Evolutionary conservation across 352 stramenopile species (phyloP).

Genomic region (Blastocystis sp.): DNA sequence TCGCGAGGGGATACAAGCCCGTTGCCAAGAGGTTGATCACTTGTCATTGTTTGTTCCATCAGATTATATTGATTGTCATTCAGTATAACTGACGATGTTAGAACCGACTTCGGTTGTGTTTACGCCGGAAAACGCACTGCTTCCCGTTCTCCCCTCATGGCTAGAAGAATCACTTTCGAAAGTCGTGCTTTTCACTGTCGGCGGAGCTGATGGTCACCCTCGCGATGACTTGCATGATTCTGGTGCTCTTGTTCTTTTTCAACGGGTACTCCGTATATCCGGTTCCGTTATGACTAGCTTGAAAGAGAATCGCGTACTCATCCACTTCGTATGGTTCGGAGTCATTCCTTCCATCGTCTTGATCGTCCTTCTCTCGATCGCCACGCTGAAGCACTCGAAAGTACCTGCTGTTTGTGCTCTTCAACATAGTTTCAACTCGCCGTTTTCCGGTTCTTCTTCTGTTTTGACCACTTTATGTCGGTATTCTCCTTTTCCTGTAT

Average conservation of each 20-base stretch:
- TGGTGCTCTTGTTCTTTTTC: conserved; percentile 5
- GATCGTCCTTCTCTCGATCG: conserved; percentile 31
- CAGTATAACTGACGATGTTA: background rate
- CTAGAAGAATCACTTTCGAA: conserved; percentile 38
- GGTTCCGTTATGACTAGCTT: background rate
- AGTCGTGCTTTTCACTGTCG: conserved; percentile 51
- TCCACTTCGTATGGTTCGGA: background rate
- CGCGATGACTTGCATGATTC: background rate
- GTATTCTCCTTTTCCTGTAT: background rate
- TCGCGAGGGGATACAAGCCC: conserved; percentile 12
- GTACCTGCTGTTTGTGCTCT: background rate
- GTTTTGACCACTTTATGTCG: background rate
- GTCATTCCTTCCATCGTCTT: background rate
- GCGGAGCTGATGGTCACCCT: conserved; percentile 12
- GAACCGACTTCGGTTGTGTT: background rate
- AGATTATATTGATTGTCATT: background rate
- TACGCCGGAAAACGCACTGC: background rate
- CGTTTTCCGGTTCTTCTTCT: conserved; percentile 33
- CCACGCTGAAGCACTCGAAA: conserved; percentile 25
- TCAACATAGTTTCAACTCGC: conserved; percentile 31
- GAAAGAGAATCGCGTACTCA: background rate
- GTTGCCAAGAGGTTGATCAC: background rate
- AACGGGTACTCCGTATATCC: background rate
- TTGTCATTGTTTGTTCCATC: conserved; percentile 28
- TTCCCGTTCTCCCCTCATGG: background rate